Conservation (phyloP, 1,284 basidiomycete genomes). For the Apiotrichum gamsii region DNA sequence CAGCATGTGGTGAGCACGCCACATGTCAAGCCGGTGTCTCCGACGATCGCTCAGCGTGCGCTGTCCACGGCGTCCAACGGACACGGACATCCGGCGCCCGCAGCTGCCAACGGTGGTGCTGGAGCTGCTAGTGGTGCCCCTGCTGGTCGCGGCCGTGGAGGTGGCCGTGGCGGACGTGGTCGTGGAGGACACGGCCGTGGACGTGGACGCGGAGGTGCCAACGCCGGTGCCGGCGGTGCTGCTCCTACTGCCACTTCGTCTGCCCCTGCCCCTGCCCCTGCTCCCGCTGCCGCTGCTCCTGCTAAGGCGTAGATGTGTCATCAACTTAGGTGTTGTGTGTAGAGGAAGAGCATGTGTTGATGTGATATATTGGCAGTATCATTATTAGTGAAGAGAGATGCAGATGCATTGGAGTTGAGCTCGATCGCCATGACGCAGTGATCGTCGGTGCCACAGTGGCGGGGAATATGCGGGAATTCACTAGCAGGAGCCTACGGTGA, state of each 20-base stretch:
- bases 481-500: too few species aligned
- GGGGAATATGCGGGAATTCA: too few species aligned
- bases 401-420: too few species aligned
- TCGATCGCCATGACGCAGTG: too few species aligned
- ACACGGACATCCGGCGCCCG: background rate
- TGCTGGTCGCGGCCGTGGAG: background rate
- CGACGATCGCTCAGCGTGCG: conserved; percentile 1
- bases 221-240: background rate
- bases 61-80: background rate
- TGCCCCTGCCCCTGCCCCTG: background rate
- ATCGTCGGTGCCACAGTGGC: too few species aligned
- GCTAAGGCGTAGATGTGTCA: background rate
- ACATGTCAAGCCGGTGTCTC: conserved; percentile 12
- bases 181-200: conserved; percentile 6
- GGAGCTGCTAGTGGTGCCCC: background rate
- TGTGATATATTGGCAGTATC: too few species aligned
- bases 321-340: too few species aligned
- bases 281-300: conserved; percentile 1
- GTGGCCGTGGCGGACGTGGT: conserved; percentile 2
- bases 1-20: conserved; percentile 14
- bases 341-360: too few species aligned
- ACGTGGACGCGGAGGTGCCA: background rate
- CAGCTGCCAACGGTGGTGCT: background rate
- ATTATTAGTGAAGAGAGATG: too few species aligned
- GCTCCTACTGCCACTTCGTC: background rate